A percentile compares a stretch with the other conserved stretches of the same genome.
Evolutionary conservation across 1,139 yeast species (phyloP).

Genomic region (Scheffersomyces quercinus): DNA sequence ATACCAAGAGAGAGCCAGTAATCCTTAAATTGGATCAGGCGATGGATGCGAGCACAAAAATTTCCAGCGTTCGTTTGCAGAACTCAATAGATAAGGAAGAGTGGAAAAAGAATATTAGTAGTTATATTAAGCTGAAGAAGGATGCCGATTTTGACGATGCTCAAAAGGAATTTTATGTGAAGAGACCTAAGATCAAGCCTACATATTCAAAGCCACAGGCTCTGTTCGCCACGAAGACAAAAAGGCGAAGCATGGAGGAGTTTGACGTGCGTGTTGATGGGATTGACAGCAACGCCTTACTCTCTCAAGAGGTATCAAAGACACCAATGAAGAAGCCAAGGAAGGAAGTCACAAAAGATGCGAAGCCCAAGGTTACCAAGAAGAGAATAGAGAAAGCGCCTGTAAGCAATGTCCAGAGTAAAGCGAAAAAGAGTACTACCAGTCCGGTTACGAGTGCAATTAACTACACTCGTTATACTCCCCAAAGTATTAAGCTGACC

Average conservation of each 20-base stretch:
- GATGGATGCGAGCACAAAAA: constrained; percentile 14
- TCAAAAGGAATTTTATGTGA: constrained; percentile 1
- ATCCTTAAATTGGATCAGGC: constrained; percentile 25
- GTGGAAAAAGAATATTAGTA: constrained; percentile 25
- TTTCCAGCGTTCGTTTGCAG: constrained; percentile 31
- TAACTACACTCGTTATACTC: too few relatives aligned
- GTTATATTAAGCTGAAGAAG: constrained; percentile 15
- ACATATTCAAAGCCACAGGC: too few relatives aligned
- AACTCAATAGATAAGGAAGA: constrained; percentile 24
- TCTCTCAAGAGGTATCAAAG: too few relatives aligned
- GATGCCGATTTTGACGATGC: constrained; percentile 4
- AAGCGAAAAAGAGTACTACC: too few relatives aligned
- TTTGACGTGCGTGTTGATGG: constrained; percentile 25
- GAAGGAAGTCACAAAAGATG: too few relatives aligned
- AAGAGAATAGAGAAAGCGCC: too few relatives aligned
- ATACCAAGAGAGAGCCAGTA: constrained; percentile 23
- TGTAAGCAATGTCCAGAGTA: too few relatives aligned
- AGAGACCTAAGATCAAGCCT: not conserved
- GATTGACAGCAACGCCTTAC: constrained; percentile 7
- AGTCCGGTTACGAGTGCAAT: too few relatives aligned
- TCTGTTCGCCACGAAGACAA: not conserved
- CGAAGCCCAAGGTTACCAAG: too few relatives aligned
- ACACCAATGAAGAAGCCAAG: too few relatives aligned
- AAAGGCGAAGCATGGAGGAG: constrained; percentile 4
- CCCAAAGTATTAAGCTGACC: too few relatives aligned